Evolutionary conservation across 768 basidiomycete genomes (phyloP).

Genomic region (Boletus vermiculosoides): DNA sequence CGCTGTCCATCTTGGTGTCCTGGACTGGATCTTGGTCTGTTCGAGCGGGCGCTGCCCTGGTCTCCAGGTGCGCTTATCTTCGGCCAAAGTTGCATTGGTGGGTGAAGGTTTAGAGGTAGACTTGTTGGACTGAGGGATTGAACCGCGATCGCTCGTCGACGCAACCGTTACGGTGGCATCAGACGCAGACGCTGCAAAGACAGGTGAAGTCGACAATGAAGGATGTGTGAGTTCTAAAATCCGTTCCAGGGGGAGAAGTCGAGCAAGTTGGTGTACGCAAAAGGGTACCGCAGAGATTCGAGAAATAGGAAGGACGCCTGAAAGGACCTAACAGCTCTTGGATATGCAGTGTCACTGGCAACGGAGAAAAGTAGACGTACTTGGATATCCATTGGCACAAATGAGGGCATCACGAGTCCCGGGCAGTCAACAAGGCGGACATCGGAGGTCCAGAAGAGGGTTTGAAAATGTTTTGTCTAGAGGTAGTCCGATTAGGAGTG

Average conservation of each 20-base stretch:
- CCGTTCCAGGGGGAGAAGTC: constrained; percentile 73
- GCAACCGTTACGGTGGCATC: neutral
- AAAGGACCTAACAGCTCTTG: constrained; percentile 56
- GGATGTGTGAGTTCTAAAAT: constrained; percentile 63
- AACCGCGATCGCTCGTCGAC: neutral
- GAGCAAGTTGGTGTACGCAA: constrained; percentile 69
- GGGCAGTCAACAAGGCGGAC: constrained; percentile 94
- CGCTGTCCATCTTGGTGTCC: constrained; percentile 64
- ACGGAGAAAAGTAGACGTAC: constrained; percentile 32
- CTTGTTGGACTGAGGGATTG: neutral
- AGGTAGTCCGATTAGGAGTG: neutral
- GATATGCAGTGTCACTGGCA: neutral
- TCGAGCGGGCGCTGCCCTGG: constrained; percentile 37
- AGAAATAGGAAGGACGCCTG: constrained; percentile 74
- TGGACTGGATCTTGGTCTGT: constrained; percentile 11
- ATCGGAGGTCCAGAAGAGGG: constrained; percentile 82
- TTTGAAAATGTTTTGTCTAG: constrained; percentile 94
- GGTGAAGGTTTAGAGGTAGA: neutral
- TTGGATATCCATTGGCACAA: constrained; percentile 81
- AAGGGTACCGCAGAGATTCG: constrained; percentile 81
- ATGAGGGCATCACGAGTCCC: constrained; percentile 87
- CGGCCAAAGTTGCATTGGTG: constrained; percentile 17
- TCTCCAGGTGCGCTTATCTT: constrained; percentile 82
- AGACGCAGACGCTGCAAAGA: neutral
- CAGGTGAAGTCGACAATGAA: constrained; percentile 19